Percentiles rank a stretch among this genome's conserved stretches.
phyloP scores from a whole-genome alignment of 495 filamentous ascomycete genomes.

The Talaromyces stipitatus region DNA sequence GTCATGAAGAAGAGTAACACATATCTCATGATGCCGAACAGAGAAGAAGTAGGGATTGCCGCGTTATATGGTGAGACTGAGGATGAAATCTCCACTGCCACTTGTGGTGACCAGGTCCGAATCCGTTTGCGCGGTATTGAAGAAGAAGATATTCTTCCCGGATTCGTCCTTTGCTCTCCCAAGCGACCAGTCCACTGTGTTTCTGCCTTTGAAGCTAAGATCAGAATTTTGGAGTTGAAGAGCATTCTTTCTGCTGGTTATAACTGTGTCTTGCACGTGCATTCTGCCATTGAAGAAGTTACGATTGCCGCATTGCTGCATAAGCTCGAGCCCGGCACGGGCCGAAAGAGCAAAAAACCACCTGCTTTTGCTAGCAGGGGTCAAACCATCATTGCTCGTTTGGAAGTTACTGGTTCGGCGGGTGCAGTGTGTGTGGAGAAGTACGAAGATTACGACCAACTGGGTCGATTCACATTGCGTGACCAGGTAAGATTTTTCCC shows the following conservation, averaged over 20 bases:
- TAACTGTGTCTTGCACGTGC: slow-evolving; percentile 85
- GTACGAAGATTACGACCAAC: slow-evolving; percentile 89
- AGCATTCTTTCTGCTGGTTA: slow-evolving; percentile 84
- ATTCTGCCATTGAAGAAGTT: slow-evolving; percentile 90
- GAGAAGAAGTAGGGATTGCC: slow-evolving; percentile 66
- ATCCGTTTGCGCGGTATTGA: slow-evolving; percentile 87
- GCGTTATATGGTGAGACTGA: slow-evolving; percentile 94
- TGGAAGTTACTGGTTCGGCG: slow-evolving; percentile 78
- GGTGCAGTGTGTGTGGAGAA: slow-evolving; percentile 85
- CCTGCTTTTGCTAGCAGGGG: slow-evolving; percentile 90
- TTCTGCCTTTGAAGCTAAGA: slow-evolving; percentile 87
- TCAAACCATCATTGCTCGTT: slow-evolving; percentile 83
- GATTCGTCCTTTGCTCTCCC: slow-evolving; percentile 90
- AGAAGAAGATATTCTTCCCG: slow-evolving; percentile 95
- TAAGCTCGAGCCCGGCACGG: slow-evolving; percentile 95
- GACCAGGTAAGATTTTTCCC: slow-evolving; percentile 62
- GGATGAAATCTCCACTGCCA: slow-evolving; percentile 72
- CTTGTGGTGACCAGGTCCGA: slow-evolving; percentile 92
- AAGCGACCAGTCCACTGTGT: slow-evolving; percentile 91
- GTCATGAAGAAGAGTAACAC: slow-evolving; percentile 78
- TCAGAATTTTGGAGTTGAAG: slow-evolving; percentile 91
- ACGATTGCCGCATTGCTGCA: slow-evolving; percentile 82
- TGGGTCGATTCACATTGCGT: slow-evolving; percentile 90
- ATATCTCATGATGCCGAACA: slow-evolving; percentile 92
- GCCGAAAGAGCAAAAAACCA: slow-evolving; percentile 82